Evolutionary conservation across 2,329 filamentous ascomycete genomes (phyloP).

Genomic region (Thielaviopsis populi): DNA sequence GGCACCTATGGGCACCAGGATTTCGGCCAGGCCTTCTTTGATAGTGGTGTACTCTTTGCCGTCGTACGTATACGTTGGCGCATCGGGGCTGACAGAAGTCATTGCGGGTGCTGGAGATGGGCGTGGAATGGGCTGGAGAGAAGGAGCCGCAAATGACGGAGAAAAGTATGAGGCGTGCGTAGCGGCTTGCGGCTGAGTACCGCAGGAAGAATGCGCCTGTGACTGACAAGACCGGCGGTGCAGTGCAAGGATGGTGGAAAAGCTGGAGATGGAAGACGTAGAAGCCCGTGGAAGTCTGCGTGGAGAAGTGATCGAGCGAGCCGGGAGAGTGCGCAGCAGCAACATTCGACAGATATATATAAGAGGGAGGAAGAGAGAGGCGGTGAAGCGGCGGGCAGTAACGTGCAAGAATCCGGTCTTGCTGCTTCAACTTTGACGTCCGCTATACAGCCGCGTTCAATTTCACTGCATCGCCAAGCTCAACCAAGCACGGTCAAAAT

Average conservation of each 20-base stretch:
- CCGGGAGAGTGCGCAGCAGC: neutral
- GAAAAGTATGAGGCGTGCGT: neutral
- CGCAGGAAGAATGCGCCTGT: neutral
- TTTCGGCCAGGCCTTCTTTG: conserved; percentile 42
- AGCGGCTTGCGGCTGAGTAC: neutral
- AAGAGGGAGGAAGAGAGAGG: neutral
- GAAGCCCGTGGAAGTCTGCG: neutral
- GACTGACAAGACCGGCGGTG: neutral
- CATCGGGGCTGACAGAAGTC: conserved; percentile 10
- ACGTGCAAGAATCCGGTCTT: neutral
- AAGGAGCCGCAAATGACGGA: neutral
- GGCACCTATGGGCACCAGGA: conserved; percentile 36
- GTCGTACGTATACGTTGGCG: conserved; percentile 21
- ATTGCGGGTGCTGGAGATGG: neutral
- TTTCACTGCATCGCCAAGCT: neutral
- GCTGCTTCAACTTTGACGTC: neutral
- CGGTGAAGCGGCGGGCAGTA: no score
- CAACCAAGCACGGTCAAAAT: neutral
- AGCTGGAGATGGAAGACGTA: neutral
- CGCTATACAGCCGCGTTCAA: neutral
- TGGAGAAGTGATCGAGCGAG: conserved; percentile 1
- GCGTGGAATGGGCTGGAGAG: neutral
- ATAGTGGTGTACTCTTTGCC: conserved; percentile 38
- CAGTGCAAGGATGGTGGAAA: neutral
- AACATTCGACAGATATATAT: conserved; percentile 2